Base-by-base conservation (phyloP, 208 protist genomes). In the Wallacemonas sp. region DNA sequence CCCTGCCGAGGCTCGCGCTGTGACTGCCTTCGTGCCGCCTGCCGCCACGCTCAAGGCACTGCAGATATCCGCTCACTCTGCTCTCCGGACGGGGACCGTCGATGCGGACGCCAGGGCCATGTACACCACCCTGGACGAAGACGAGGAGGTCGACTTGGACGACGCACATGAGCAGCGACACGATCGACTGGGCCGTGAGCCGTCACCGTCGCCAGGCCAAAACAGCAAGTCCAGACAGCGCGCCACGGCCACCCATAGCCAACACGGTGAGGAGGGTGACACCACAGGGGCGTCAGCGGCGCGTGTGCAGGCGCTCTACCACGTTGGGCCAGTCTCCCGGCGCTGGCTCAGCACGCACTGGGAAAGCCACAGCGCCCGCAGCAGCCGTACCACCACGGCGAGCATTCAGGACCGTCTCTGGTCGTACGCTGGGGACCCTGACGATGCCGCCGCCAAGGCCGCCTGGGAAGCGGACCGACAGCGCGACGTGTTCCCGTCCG, bases 401-500 rank as follows among this genome's bases (percentile, higher is more conserved):
- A 11, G 16, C 9, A 16, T 3, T 8, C 33, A 8, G 38, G 5
- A 16, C 30, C 44, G 44, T 5, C 52, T 58, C 30, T 58, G 52
- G 52, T 58, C 52, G n/a, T 58, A 58, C 52, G 52, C 32, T 3
- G 52, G 52, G 9, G 32, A 58, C 23, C 52, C 52, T 4, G 52
- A 58, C 8, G 52, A 58, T 24, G 30, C 23, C 4, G 4, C 2
- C 3, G 26, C 30, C 1, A 33, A 24, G 19, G 29, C 52, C 26
- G 52, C 24, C 30, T 58, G 52, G 52, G 52, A 58, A 38, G 52
- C 52, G 29, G 52, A 54, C 29, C 49, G 34, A 30, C 71, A 72
- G 11, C 74, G 71, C 19, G 81, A 88, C 17, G 78, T 84, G n/a
- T 94, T 94, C 52, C 78, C 83, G 24, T 90, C 83, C 2, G 80